phyloP scores from a whole-genome alignment of 129 eudicot genomes.

The Chrysanthemum seticuspe region DNA sequence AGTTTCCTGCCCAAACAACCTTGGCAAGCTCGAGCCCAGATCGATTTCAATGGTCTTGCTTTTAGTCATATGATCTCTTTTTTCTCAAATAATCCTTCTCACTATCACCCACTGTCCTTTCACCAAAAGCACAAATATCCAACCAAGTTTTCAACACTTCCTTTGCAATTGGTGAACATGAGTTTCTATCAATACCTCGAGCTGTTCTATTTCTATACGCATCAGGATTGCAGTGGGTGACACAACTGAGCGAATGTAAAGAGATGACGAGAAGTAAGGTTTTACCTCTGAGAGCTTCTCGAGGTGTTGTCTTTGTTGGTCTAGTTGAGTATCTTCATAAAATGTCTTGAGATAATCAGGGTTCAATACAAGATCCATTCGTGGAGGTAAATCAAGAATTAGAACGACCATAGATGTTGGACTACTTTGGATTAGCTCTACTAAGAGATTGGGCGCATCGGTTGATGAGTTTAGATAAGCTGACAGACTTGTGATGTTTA shows the following conservation, averaged over 20 bases:
- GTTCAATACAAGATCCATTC: no score
- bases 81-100: no score
- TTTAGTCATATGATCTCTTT: no score
- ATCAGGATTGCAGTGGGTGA: constrained; percentile 78
- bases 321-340: constrained; percentile 73
- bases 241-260: constrained; percentile 58
- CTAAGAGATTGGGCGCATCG: no score
- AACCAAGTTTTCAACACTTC: constrained; percentile 23
- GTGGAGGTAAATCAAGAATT: constrained; percentile 72
- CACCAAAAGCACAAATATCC: no score
- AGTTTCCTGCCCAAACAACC: no score
- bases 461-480: no score
- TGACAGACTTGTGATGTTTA: no score
- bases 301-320: constrained; percentile 59
- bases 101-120: no score
- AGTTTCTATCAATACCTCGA: constrained; percentile 52
- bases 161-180: constrained; percentile 48
- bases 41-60: no score
- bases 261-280: constrained; percentile 61
- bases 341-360: constrained; percentile 71
- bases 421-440: constrained; percentile 30
- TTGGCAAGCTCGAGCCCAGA: constrained; percentile 29
- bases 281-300: constrained; percentile 53
- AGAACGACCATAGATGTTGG: constrained; percentile 57
- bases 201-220: constrained; percentile 43